A percentile compares a stretch with the other conserved stretches of the same genome.
phyloP scores from a whole-genome alignment of 345 rosid genomes.

The Salix caprea region DNA sequence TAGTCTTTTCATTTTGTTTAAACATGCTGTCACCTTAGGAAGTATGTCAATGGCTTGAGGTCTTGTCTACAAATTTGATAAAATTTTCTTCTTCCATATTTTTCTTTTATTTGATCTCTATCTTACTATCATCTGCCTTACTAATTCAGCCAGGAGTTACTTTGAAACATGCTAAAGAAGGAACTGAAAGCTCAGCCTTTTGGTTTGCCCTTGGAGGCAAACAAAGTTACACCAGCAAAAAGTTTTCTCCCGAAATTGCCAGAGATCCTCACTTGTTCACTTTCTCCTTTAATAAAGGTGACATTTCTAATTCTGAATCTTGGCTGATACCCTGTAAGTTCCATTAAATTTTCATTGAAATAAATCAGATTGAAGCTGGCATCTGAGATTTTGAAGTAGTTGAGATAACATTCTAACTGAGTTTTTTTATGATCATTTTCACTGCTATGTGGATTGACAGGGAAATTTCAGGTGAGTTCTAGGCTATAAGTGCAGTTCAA shows the following conservation, averaged over 20 bases:
- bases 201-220: constrained; percentile 99
- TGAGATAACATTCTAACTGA: constrained; percentile 33
- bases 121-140: constrained; percentile 20
- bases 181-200: constrained; percentile 91
- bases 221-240: constrained; percentile 79
- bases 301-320: constrained; percentile 11
- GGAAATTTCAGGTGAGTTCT: constrained; percentile 86
- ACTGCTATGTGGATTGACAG: constrained; percentile 39
- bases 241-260: constrained; percentile 49
- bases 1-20: neutral
- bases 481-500: constrained; percentile 14
- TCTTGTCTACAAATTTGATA: neutral
- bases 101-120: constrained; percentile 5
- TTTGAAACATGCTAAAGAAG: constrained; percentile 92
- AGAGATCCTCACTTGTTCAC: constrained; percentile 91
- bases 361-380: neutral
- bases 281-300: constrained; percentile 67
- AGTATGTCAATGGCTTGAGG: neutral
- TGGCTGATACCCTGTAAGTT: neutral
- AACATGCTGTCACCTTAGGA: neutral
- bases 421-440: constrained; percentile 28
- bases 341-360: neutral
- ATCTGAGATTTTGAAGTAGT: constrained; percentile 10
- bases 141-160: constrained; percentile 73
- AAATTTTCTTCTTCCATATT: constrained; percentile 20